Percentiles rank a stretch among this genome's conserved stretches.
Evolutionary conservation across 257 asterid species (phyloP).

Genomic region (Craterostigma plantagineum): DNA sequence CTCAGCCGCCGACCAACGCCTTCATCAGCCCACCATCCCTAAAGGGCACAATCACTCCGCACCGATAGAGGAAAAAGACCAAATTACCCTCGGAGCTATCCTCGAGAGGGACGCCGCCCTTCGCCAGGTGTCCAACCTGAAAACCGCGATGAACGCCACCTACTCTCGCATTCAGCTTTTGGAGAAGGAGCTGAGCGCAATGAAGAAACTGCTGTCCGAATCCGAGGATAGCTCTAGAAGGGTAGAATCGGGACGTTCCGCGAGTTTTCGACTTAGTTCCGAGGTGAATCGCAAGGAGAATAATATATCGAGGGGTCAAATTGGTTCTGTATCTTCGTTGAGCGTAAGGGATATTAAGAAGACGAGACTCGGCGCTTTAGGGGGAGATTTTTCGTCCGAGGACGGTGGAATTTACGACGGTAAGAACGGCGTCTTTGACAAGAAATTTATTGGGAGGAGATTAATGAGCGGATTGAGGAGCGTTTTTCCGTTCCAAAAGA

Average conservation of each 20-base stretch:
- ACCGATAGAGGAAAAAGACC: conserved; percentile 12
- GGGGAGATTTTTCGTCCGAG: too few relatives aligned
- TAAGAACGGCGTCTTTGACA: conserved; percentile 8
- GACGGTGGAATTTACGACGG: too few relatives aligned
- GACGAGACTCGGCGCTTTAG: not conserved
- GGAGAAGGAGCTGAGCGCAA: conserved; percentile 47
- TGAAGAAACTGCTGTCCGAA: conserved; percentile 28
- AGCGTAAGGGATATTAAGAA: conserved; percentile 19
- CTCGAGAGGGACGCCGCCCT: conserved; percentile 61
- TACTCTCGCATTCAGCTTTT: conserved; percentile 36
- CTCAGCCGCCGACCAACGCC: conserved; percentile 8
- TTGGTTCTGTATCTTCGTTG: conserved; percentile 50
- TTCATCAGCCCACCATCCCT: too few relatives aligned
- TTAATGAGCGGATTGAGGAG: conserved; percentile 43
- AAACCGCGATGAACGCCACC: conserved; percentile 46
- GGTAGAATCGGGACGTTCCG: conserved; percentile 24
- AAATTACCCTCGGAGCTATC: conserved; percentile 42
- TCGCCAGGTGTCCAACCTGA: conserved; percentile 47
- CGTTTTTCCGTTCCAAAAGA: conserved; percentile 38
- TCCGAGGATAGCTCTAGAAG: conserved; percentile 12
- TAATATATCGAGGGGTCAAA: conserved; percentile 23
- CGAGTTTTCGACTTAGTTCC: conserved; percentile 40
- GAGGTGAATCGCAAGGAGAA: conserved; percentile 23
- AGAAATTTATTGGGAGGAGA: conserved; percentile 28
- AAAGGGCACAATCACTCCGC: too few relatives aligned